Conservation (phyloP, 768 basidiomycete species). For the Podaxis sp. region DNA sequence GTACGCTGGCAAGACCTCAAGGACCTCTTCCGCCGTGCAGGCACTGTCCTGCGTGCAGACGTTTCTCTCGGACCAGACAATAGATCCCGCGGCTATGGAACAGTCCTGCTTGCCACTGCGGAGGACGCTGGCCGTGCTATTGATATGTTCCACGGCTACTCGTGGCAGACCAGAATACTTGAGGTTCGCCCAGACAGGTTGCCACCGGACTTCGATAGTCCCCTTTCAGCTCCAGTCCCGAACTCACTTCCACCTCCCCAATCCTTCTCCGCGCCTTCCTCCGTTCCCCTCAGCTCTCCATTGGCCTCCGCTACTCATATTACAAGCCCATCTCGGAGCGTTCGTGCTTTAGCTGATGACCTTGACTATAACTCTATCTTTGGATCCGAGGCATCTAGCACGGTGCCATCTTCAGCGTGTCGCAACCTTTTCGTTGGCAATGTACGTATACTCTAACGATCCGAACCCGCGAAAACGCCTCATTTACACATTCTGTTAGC, state of each 20-base stretch:
- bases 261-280: constrained; percentile 9
- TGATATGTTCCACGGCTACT: constrained; percentile 94
- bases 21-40: constrained; percentile 93
- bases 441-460: constrained; percentile 39
- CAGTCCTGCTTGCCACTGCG: constrained; percentile 89
- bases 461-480: background rate
- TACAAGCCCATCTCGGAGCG: constrained; percentile 10
- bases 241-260: constrained; percentile 13
- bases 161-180: constrained; percentile 91
- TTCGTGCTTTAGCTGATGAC: constrained; percentile 18
- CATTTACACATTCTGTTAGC: constrained; percentile 57
- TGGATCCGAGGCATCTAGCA: constrained; percentile 16
- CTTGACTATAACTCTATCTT: constrained; percentile 18
- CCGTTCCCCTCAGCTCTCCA: constrained; percentile 9
- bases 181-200: constrained; percentile 90
- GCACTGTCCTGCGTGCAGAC: constrained; percentile 80
- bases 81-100: constrained; percentile 89
- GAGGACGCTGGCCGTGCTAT: constrained; percentile 94
- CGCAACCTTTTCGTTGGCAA: constrained; percentile 86
- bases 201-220: constrained; percentile 51
- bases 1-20: constrained; percentile 99
- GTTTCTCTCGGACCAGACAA: constrained; percentile 84
- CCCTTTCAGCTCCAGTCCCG: constrained; percentile 20
- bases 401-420: constrained; percentile 16
- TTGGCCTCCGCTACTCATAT: constrained; percentile 9